phyloP scores from a whole-genome alignment of 2,329 filamentous ascomycete genomes.

The Endothia cerciana region DNA sequence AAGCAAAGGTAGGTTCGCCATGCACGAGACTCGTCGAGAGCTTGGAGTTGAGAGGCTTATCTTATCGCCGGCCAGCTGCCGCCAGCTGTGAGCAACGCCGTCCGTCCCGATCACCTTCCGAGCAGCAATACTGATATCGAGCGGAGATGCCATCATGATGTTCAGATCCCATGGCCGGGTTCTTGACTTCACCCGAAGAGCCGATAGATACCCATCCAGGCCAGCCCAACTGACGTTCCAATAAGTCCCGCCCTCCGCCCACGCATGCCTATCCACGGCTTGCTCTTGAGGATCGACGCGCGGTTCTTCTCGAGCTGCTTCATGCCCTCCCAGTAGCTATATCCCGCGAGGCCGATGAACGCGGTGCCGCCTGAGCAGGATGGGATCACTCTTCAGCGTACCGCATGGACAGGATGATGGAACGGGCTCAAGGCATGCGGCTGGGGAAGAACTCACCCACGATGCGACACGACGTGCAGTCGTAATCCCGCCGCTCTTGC shows the following conservation, averaged over 20 bases:
- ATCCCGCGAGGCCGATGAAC: slow-evolving; percentile 75
- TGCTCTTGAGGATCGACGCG: slow-evolving; percentile 68
- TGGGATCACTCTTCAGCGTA: neutral
- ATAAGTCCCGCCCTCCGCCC: slow-evolving; percentile 70
- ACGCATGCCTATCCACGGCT: slow-evolving; percentile 72
- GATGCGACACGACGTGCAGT: slow-evolving; percentile 73
- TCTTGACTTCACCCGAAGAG: slow-evolving; percentile 54
- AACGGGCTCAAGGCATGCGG: neutral
- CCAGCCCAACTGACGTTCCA: slow-evolving; percentile 67
- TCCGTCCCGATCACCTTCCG: neutral
- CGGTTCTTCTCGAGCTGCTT: slow-evolving; percentile 70
- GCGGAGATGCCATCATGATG: neutral
- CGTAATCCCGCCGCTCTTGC: slow-evolving; percentile 57
- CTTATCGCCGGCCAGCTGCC: slow-evolving; percentile 26
- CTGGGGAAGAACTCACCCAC: slow-evolving; percentile 60
- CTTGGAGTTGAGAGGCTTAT: slow-evolving; percentile 18
- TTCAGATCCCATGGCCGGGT: too few species aligned
- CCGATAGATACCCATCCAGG: slow-evolving; percentile 73
- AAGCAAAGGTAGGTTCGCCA: neutral
- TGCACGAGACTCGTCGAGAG: neutral
- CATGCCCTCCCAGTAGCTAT: slow-evolving; percentile 78
- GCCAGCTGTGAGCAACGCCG: slow-evolving; percentile 22
- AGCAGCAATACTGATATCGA: slow-evolving; percentile 1
- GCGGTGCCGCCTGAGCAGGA: slow-evolving; percentile 66
- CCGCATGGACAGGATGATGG: neutral